Conservation (phyloP, 1,139 yeast species). For the Zygosaccharomyces pseudobailii region DNA sequence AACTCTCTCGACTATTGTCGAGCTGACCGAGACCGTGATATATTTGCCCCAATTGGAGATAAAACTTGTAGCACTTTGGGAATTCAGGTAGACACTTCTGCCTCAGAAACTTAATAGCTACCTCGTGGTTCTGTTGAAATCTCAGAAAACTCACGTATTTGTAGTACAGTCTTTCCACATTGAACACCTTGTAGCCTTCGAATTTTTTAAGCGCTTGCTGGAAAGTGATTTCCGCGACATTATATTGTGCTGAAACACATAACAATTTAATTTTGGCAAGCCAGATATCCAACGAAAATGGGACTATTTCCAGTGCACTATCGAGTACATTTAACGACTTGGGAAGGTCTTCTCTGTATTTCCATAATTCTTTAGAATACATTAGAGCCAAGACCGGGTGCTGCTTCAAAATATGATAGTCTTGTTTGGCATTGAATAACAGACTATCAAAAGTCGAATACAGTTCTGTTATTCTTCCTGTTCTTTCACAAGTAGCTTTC, state of each 20-base stretch:
- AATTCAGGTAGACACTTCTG: constrained; percentile 36
- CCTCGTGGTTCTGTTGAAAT: constrained; percentile 31
- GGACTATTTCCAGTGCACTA: constrained; percentile 42
- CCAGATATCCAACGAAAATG: constrained; percentile 57
- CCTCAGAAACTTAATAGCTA: constrained; percentile 41
- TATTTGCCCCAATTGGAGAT: constrained; percentile 26
- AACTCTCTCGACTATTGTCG: constrained; percentile 45
- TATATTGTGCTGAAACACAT: constrained; percentile 37
- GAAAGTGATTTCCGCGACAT: constrained; percentile 43
- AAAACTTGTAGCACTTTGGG: constrained; percentile 21
- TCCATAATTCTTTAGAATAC: constrained; percentile 71
- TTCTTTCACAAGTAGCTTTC: constrained; percentile 43
- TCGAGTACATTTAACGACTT: constrained; percentile 53
- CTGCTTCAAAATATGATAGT: constrained; percentile 40
- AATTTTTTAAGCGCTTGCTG: constrained; percentile 32
- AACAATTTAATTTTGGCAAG: constrained; percentile 67
- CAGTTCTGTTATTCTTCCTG: constrained; percentile 35
- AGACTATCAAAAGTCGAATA: constrained; percentile 46
- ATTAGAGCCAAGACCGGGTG: constrained; percentile 53
- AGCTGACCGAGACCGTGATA: constrained; percentile 22
- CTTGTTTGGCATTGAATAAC: constrained; percentile 35
- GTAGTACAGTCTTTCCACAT: constrained; percentile 53
- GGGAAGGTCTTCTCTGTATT: constrained; percentile 40
- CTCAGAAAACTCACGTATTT: constrained; percentile 59
- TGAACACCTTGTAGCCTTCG: constrained; percentile 30